Conservation (phyloP, 2,329 filamentous ascomycete species). For the Sporothrix humicola region DNA sequence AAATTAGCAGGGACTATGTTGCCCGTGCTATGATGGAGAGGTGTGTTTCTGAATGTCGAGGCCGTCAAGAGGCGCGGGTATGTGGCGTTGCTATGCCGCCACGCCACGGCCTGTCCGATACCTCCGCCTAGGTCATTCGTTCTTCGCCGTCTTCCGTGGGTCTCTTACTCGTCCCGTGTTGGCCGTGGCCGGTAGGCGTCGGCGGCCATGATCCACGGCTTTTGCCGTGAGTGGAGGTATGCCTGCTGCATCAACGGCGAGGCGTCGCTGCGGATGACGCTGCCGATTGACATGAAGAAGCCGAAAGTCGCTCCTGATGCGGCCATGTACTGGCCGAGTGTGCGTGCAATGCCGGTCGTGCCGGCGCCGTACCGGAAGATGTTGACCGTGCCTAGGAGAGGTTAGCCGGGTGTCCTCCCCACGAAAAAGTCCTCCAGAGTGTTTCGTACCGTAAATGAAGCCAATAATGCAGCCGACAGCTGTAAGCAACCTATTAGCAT, state of each 20-base stretch:
- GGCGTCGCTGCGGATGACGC: conserved; percentile 85
- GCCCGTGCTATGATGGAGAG: conserved; percentile 7
- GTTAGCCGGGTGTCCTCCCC: neutral
- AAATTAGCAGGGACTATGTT: neutral
- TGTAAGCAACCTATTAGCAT: conserved; percentile 51
- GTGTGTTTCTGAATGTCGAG: conserved; percentile 11
- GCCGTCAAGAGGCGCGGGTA: neutral
- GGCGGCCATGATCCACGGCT: conserved; percentile 69
- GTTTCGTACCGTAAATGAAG: conserved; percentile 84
- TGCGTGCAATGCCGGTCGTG: conserved; percentile 90
- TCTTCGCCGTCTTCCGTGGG: neutral
- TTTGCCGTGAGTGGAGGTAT: conserved; percentile 74
- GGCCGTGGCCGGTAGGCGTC: conserved; percentile 49
- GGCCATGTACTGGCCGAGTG: conserved; percentile 94
- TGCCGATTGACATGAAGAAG: conserved; percentile 99
- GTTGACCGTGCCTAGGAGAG: conserved; percentile 77
- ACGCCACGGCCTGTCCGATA: neutral
- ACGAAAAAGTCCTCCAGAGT: too few species aligned
- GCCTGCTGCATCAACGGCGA: conserved; percentile 76
- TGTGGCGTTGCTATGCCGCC: neutral
- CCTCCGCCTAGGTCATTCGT: neutral
- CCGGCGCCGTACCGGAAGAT: conserved; percentile 96
- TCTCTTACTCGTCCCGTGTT: conserved; percentile 36
- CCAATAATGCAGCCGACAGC: conserved; percentile 96
- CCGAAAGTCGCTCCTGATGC: conserved; percentile 94